Evolutionary conservation across 1,284 basidiomycete species (phyloP).

Genomic region (Boletus smithii): DNA sequence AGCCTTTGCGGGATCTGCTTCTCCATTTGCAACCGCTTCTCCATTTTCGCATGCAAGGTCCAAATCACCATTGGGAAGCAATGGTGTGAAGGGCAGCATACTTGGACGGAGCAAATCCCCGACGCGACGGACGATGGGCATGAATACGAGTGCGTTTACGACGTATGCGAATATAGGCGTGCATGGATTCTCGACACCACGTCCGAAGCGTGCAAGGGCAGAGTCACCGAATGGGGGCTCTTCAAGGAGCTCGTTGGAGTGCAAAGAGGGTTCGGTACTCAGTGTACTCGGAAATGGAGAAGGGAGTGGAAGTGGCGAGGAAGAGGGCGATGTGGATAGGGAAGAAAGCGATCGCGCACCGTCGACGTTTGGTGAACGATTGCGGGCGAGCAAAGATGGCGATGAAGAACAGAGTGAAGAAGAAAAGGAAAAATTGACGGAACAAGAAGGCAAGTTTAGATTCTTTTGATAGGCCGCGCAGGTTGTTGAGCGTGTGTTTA

Average conservation of each 20-base stretch:
- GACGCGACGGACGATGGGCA: constrained; percentile 35
- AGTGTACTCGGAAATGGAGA: constrained; percentile 23
- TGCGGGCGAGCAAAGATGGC: constrained; percentile 55
- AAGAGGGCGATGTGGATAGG: constrained; percentile 39
- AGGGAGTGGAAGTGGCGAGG: constrained; percentile 34
- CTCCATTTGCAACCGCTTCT: constrained; percentile 51
- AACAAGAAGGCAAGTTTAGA: constrained; percentile 60
- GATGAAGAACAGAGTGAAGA: constrained; percentile 53
- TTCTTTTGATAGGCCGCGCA: not conserved
- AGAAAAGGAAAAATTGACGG: constrained; percentile 43
- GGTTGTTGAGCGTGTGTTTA: constrained; percentile 31
- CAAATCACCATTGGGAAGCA: constrained; percentile 47
- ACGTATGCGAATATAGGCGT: constrained; percentile 51
- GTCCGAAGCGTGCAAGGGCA: constrained; percentile 50
- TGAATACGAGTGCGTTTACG: constrained; percentile 54
- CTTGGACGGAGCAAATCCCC: constrained; percentile 49
- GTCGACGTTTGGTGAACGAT: constrained; percentile 55
- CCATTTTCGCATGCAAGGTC: constrained; percentile 38
- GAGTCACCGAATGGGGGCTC: constrained; percentile 45
- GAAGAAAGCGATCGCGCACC: constrained; percentile 36
- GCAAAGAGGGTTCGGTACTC: constrained; percentile 24
- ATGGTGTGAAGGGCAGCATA: constrained; percentile 19
- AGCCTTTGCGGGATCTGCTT: constrained; percentile 57
- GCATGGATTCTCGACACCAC: constrained; percentile 47
- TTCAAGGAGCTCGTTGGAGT: constrained; percentile 44